Conservation (phyloP, 78 protist genomes). For the Dictyostelium capitatum region DNA sequence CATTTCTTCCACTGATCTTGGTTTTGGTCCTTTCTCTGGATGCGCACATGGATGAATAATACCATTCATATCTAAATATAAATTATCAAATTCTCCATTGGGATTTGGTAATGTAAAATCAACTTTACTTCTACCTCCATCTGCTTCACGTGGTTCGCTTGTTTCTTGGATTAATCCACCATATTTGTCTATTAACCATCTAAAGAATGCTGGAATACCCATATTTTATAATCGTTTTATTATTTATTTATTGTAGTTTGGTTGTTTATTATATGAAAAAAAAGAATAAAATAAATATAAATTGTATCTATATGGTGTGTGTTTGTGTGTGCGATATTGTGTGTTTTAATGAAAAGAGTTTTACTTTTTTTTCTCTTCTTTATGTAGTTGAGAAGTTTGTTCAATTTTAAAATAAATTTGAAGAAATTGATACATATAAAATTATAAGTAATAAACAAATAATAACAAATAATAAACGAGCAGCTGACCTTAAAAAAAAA, state of each 20-base stretch:
- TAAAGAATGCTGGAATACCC: constrained; percentile 94
- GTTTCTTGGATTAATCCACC: constrained; percentile 51
- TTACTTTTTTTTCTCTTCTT: background rate
- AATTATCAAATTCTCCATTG: constrained; percentile 97
- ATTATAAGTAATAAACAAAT: too few relatives aligned
- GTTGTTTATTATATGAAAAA: background rate
- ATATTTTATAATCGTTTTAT: constrained; percentile 31
- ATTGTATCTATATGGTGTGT: too few relatives aligned
- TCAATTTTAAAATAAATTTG: too few relatives aligned
- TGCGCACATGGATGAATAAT: constrained; percentile 98
- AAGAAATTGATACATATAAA: too few relatives aligned
- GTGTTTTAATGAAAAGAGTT: background rate
- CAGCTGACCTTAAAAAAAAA: too few relatives aligned
- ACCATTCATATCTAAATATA: constrained; percentile 99
- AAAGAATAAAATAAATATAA: background rate
- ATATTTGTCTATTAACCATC: constrained; percentile 94
- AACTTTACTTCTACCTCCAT: constrained; percentile 10
- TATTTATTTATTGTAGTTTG: background rate
- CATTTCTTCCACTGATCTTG: constrained; percentile 83
- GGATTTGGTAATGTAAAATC: constrained; percentile 90
- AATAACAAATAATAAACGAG: too few relatives aligned
- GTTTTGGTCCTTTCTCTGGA: constrained; percentile 69
- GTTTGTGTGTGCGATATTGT: too few relatives aligned
- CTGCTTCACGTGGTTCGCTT: constrained; percentile 26
- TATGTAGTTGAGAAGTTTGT: too few relatives aligned